Percentiles rank a stretch among this genome's conserved stretches.
phyloP scores from a whole-genome alignment of 2,329 filamentous ascomycete species.

The Pseudocercospora vitis region DNA sequence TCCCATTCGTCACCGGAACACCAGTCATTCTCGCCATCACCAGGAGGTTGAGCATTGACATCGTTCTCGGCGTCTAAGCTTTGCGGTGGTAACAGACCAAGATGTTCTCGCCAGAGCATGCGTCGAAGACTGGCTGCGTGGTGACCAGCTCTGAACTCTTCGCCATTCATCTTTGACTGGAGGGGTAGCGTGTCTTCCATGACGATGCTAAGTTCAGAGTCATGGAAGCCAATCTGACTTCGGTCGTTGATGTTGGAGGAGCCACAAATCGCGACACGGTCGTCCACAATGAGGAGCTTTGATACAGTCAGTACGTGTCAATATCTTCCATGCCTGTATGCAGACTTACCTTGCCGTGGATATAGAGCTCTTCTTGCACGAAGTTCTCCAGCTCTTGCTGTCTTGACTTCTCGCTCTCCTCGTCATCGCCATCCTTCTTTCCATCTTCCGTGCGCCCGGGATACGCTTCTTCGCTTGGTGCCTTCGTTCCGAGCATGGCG shows the following conservation, averaged over 20 bases:
- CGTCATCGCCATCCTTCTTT: conserved; percentile 24
- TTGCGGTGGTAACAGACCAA: conserved; percentile 78
- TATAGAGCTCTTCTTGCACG: conserved; percentile 93
- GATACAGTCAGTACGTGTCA: conserved; percentile 15
- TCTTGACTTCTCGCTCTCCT: conserved; percentile 48
- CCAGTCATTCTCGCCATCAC: conserved; percentile 68
- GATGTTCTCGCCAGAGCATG: conserved; percentile 85
- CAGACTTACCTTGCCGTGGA: conserved; percentile 74
- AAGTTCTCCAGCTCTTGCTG: conserved; percentile 82
- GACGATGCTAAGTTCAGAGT: conserved; percentile 86
- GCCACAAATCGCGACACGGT: conserved; percentile 74
- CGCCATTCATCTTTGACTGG: conserved; percentile 73
- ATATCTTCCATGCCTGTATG: background rate
- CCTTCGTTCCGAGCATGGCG: conserved; percentile 71
- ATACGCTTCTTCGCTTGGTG: conserved; percentile 70
- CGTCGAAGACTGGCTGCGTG: conserved; percentile 79
- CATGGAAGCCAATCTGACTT: conserved; percentile 81
- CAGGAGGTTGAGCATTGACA: conserved; percentile 74
- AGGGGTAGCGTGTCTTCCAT: conserved; percentile 79
- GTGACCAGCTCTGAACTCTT: conserved; percentile 73
- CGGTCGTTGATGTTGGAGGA: conserved; percentile 81
- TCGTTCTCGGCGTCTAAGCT: conserved; percentile 63
- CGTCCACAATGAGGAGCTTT: conserved; percentile 73
- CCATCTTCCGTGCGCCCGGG: conserved; percentile 53
- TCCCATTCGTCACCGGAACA: conserved; percentile 67